Conservation (phyloP, 2,329 filamentous ascomycete species). For the Fusarium sp. region DNA sequence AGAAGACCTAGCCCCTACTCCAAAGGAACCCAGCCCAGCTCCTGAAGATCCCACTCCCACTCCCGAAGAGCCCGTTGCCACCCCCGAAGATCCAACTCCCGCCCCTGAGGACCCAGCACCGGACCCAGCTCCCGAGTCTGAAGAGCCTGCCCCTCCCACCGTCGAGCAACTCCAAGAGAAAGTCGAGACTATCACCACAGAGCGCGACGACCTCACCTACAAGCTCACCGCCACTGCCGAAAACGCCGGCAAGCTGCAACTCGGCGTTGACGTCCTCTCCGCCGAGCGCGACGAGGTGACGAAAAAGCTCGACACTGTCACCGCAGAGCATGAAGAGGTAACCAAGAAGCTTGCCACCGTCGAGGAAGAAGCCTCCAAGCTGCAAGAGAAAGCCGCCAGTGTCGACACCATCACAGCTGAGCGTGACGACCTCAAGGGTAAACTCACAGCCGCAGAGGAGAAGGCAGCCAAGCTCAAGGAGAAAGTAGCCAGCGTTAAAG, state of each 20-base stretch:
- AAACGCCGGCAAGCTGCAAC: conserved; percentile 17
- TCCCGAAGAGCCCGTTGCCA: background rate
- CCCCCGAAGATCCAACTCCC: background rate
- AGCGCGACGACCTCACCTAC: conserved; percentile 12
- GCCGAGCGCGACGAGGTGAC: conserved; percentile 37
- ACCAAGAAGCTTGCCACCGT: conserved; percentile 41
- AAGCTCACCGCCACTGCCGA: conserved; percentile 32
- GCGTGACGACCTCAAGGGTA: conserved; percentile 34
- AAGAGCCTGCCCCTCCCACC: conserved; percentile 5
- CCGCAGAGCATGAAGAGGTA: conserved; percentile 45
- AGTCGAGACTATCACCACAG: conserved; percentile 22
- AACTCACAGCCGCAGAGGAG: conserved; percentile 34
- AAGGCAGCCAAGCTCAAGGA: conserved; percentile 13
- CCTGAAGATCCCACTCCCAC: background rate
- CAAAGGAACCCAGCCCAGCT: background rate
- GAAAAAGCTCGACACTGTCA: conserved; percentile 31
- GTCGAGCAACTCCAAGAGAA: conserved; percentile 38
- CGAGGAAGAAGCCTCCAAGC: conserved; percentile 32
- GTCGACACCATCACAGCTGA: conserved; percentile 34
- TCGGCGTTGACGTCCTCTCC: conserved; percentile 14
- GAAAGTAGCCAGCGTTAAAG: conserved; percentile 26
- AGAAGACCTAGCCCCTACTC: background rate
- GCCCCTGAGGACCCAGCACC: background rate
- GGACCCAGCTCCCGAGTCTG: conserved; percentile 21
- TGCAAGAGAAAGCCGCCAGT: conserved; percentile 36